These are phyloP conservation scores for Aureobasidium musti DNA, from an alignment of 2,329 filamentous ascomycete species.

Conservation along the genomic window DNA sequence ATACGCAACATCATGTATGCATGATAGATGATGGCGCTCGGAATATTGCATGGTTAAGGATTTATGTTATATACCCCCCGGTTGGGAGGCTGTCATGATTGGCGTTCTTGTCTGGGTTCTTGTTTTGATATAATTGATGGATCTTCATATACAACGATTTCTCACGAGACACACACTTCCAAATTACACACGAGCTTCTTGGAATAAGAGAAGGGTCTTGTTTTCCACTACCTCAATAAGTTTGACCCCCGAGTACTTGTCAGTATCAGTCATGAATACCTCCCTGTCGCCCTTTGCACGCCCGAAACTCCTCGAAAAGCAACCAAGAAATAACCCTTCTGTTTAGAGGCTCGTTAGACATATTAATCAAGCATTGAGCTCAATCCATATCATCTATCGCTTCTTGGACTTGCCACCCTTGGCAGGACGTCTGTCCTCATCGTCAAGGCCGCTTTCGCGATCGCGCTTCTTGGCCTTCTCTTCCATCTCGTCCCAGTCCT, in stretches of 20 bases:
- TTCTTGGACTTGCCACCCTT: constrained; percentile 70
- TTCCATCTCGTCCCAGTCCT: constrained; percentile 95
- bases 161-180: background rate
- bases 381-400: constrained; percentile 33
- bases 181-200: background rate
- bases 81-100: background rate
- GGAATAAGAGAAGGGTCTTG: background rate
- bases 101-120: background rate
- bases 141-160: background rate
- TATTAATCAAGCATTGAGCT: background rate
- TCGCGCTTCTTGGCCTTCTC: constrained; percentile 73
- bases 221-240: constrained; percentile 7
- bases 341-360: background rate
- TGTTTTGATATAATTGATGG: background rate
- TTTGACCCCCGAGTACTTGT: background rate
- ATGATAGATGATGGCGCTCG: constrained; percentile 4
- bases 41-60: background rate
- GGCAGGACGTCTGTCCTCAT: constrained; percentile 49
- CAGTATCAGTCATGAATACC: constrained; percentile 10
- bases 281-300: constrained; percentile 19
- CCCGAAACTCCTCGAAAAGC: constrained; percentile 16
- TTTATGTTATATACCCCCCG: background rate
- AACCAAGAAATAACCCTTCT: background rate
- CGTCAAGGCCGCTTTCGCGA: constrained; percentile 55
- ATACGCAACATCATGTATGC: background rate